Base-by-base conservation (phyloP, 2,329 filamentous ascomycete genomes). In the Clarireedia monteithiana region DNA sequence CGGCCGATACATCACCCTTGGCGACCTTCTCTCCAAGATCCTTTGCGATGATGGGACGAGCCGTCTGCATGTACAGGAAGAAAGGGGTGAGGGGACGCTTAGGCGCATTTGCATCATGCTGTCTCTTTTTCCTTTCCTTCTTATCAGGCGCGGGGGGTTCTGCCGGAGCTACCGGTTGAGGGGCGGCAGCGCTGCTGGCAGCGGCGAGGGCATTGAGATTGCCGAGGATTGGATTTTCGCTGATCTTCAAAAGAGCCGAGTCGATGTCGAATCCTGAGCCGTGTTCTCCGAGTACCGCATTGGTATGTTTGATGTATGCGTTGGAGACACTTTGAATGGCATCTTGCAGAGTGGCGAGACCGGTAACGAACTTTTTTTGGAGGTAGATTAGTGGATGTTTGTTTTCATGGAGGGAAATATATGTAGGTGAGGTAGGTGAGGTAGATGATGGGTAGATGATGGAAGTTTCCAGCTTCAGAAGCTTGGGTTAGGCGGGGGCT, bases 21-120 rank as follows among this genome's bases (percentile, higher is more conserved):
- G 87, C 86, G 6, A 85, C 84, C n/a, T 30, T 30, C 27, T 82
- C 70, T 23, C 87, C 88, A 10, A 95, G 80, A 64, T 95, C 90
- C 36, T 77, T 79, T 56, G 88, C 86, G 64, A 97, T 94, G 69
- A 89, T 86, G 51, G 85, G 81, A 50, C 94, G 88, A 62, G 90
- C 90, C 62, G 88, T 86, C 71, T 95, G 88, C 79, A 95, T 90
- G 77, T 91, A 97, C 59, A 96, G 77, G 77, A 97, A 96, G 77
- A 95, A 96, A 2, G 92, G 91, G 5, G 92, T 97, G 68, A 96
- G 73, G 7, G 92, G 91, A 50, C 91, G 85, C 82, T 96, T 97
- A 58, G 92, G 92, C 6, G 91, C 91, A 71, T 96, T 95, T 64
- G 91, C 91, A 71, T 97, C 92, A 68, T 88, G 85, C 44, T 84